phyloP scores from a whole-genome alignment of 768 basidiomycete species.

The Termitomyces sp. region DNA sequence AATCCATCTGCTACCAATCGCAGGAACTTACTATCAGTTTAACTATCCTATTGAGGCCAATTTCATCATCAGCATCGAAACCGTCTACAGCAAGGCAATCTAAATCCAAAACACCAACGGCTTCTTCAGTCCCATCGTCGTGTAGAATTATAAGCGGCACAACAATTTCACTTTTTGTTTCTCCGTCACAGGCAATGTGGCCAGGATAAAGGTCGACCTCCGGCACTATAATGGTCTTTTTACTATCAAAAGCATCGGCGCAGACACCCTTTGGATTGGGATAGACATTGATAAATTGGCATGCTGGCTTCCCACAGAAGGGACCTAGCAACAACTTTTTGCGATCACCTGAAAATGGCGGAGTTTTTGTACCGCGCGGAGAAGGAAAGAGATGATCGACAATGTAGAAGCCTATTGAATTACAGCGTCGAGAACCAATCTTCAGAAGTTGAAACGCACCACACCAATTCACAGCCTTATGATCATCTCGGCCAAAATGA shows the following conservation, averaged over 20 bases:
- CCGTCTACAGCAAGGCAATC: conserved; percentile 71
- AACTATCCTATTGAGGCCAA: conserved; percentile 73
- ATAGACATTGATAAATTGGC: conserved; percentile 66
- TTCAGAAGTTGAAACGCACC: conserved; percentile 45
- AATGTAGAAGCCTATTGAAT: conserved; percentile 79
- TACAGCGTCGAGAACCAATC: neutral
- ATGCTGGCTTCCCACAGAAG: conserved; percentile 90
- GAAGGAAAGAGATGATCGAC: conserved; percentile 55
- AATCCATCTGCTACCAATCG: conserved; percentile 55
- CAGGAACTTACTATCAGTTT: conserved; percentile 55
- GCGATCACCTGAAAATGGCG: conserved; percentile 12
- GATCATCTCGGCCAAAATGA: conserved; percentile 55
- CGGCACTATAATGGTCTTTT: conserved; percentile 56
- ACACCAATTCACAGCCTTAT: conserved; percentile 86
- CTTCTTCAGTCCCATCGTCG: conserved; percentile 20
- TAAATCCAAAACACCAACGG: conserved; percentile 70
- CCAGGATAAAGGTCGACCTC: conserved; percentile 83
- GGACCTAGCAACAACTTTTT: conserved; percentile 65
- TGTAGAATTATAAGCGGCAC: conserved; percentile 53
- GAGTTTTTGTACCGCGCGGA: conserved; percentile 21
- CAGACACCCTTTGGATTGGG: conserved; percentile 75
- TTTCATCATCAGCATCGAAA: conserved; percentile 72
- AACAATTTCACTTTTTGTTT: conserved; percentile 89
- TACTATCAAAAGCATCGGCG: conserved; percentile 64
- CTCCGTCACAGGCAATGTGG: conserved; percentile 91